These are phyloP conservation scores for Corinectria fuckeliana DNA, from an alignment of 2,329 filamentous ascomycete species.

Conservation along the genomic window DNA sequence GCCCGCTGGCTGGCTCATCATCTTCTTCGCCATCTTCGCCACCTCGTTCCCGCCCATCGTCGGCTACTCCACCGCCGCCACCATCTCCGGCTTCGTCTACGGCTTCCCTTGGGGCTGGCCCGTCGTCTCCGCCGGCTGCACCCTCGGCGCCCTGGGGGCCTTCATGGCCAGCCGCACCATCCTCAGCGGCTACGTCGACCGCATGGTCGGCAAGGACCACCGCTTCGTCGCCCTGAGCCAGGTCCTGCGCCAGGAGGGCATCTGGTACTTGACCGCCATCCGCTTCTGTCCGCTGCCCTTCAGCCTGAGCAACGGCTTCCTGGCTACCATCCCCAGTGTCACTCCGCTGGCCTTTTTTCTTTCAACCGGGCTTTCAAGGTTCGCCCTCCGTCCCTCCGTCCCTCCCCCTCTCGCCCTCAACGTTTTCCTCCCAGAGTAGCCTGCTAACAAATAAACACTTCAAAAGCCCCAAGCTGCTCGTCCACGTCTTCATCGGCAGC, in stretches of 20 bases:
- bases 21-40: constrained; percentile 76
- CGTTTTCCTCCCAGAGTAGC: background rate
- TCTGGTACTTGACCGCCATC: constrained; percentile 90
- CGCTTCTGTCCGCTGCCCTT: constrained; percentile 92
- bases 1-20: constrained; percentile 73
- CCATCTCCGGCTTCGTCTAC: constrained; percentile 61
- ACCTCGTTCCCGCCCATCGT: constrained; percentile 88
- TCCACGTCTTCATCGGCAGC: constrained; percentile 91
- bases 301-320: constrained; percentile 89
- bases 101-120: constrained; percentile 75
- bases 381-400: too few relatives aligned
- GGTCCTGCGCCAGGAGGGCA: constrained; percentile 86
- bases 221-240: constrained; percentile 88
- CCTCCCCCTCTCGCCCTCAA: background rate
- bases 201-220: constrained; percentile 80
- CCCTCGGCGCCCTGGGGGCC: constrained; percentile 77
- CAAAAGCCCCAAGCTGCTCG: constrained; percentile 81
- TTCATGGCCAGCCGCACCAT: constrained; percentile 84
- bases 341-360: constrained; percentile 76
- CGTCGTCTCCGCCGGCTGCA: constrained; percentile 78
- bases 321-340: constrained; percentile 92
- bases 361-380: constrained; percentile 80
- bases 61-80: constrained; percentile 79
- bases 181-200: constrained; percentile 78
- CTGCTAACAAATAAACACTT: constrained; percentile 8